phyloP scores from a whole-genome alignment of 768 basidiomycete genomes.

The Rhodotorula diobovata region DNA sequence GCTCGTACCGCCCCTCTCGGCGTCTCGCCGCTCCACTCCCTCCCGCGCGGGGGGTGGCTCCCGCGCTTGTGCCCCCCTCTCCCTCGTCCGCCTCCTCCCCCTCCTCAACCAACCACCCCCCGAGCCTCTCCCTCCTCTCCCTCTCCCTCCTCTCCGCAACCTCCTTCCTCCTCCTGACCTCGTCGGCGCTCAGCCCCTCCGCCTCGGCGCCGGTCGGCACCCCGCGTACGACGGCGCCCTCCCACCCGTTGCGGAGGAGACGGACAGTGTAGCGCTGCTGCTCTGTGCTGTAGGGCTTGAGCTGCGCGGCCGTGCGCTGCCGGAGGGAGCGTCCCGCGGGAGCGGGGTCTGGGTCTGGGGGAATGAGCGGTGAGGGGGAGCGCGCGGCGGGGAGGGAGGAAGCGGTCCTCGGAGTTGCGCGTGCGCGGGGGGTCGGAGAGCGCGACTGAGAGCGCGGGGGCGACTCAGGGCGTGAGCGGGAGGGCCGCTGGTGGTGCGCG shows the following conservation, averaged over 20 bases:
- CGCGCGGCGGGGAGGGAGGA: neutral
- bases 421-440: neutral
- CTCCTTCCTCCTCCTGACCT: constrained; percentile 22
- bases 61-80: neutral
- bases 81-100: constrained; percentile 4
- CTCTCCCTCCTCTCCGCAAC: neutral
- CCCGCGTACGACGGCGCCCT: constrained; percentile 35
- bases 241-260: constrained; percentile 35
- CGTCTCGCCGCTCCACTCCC: neutral
- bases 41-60: neutral
- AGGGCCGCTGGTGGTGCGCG: neutral
- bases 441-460: neutral
- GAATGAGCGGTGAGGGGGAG: neutral
- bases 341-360: neutral
- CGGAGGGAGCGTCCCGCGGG: constrained; percentile 28
- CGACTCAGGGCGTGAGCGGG: neutral
- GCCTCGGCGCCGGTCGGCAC: neutral
- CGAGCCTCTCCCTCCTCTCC: constrained; percentile 32
- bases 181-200: constrained; percentile 14
- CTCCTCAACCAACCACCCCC: constrained; percentile 38
- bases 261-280: constrained; percentile 24
- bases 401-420: neutral
- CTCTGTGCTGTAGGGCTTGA: constrained; percentile 38
- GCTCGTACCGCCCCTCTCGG: neutral
- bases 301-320: constrained; percentile 34